Evolutionary conservation across 1,284 basidiomycete genomes (phyloP).

Genomic region (Pascua sp.): DNA sequence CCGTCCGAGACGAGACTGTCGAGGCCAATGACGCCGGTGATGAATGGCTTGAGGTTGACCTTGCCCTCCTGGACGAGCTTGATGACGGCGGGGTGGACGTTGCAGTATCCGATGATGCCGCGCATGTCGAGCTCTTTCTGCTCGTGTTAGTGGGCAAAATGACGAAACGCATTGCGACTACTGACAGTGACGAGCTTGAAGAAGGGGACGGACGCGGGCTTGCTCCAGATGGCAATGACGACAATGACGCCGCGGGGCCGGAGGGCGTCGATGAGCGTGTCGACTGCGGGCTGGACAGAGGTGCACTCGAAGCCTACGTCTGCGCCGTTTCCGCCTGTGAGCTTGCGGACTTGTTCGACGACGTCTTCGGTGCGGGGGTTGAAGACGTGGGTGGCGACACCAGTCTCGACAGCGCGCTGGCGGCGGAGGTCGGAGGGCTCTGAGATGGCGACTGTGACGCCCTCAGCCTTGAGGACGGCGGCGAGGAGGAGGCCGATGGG

Average conservation of each 20-base stretch:
- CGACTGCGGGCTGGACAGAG: constrained; percentile 13
- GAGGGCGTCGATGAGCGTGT: constrained; percentile 15
- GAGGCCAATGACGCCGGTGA: constrained; percentile 16
- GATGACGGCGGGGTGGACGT: constrained; percentile 14
- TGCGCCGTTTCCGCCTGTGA: constrained; percentile 10
- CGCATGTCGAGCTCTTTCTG: constrained; percentile 19
- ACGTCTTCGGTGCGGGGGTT: constrained; percentile 13
- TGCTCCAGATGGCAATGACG: constrained; percentile 15
- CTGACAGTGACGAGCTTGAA: constrained; percentile 7
- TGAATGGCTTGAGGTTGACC: constrained; percentile 19
- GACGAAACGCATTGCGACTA: too few relatives aligned
- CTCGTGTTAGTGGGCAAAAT: too few relatives aligned
- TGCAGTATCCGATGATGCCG: constrained; percentile 16
- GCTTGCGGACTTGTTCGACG: constrained; percentile 1
- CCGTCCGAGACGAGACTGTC: constrained; percentile 14
- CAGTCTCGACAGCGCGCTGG: constrained; percentile 11
- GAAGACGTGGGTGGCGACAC: constrained; percentile 12
- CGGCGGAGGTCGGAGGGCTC: constrained; percentile 12
- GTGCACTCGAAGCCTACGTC: constrained; percentile 20
- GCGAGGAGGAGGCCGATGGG: constrained; percentile 19
- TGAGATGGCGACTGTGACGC: constrained; percentile 11
- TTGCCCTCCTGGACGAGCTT: constrained; percentile 16
- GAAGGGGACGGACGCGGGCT: constrained; percentile 11
- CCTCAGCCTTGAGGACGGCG: constrained; percentile 17
- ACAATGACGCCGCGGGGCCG: constrained; percentile 14